A percentile compares a stretch with the other conserved stretches of the same genome.
These are phyloP conservation scores for Boletus pseudopeckii DNA, from an alignment of 768 basidiomycete genomes.

Conservation along the genomic window DNA sequence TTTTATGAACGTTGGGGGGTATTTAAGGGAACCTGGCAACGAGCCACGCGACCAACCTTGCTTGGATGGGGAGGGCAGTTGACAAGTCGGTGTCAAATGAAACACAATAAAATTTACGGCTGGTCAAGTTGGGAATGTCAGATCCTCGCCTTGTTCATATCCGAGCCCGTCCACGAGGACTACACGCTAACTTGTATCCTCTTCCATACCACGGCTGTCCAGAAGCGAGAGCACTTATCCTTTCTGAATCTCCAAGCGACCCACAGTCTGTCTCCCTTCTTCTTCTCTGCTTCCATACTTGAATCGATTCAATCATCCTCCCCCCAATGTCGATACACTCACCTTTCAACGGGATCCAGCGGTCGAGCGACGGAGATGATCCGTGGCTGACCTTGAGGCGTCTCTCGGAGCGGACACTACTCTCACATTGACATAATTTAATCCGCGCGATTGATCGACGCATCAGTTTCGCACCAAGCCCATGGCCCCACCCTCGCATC, in stretches of 20 bases:
- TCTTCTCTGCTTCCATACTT: not conserved
- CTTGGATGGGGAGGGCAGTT: constrained; percentile 2
- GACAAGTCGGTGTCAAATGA: constrained; percentile 7
- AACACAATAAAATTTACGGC: constrained; percentile 10
- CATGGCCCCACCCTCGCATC: not conserved
- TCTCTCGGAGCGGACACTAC: not conserved
- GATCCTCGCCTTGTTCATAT: constrained; percentile 20
- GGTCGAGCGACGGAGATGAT: constrained; percentile 1
- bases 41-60: constrained; percentile 13
- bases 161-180: constrained; percentile 21
- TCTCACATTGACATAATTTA: not conserved
- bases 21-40: constrained; percentile 30
- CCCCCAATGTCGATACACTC: not conserved
- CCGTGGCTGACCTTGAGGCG: not conserved
- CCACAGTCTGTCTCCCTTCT: not conserved
- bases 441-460: not conserved
- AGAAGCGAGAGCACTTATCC: not conserved
- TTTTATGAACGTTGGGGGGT: not conserved
- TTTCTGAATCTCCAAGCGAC: not conserved
- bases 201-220: constrained; percentile 1
- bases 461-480: not conserved
- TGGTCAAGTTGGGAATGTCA: not conserved
- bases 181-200: constrained; percentile 2
- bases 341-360: no score
- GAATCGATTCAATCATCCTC: not conserved